A percentile compares a stretch with the other conserved stretches of the same genome.
phyloP scores from a whole-genome alignment of 73 alveolate species.

The Blepharisma japonicum region DNA sequence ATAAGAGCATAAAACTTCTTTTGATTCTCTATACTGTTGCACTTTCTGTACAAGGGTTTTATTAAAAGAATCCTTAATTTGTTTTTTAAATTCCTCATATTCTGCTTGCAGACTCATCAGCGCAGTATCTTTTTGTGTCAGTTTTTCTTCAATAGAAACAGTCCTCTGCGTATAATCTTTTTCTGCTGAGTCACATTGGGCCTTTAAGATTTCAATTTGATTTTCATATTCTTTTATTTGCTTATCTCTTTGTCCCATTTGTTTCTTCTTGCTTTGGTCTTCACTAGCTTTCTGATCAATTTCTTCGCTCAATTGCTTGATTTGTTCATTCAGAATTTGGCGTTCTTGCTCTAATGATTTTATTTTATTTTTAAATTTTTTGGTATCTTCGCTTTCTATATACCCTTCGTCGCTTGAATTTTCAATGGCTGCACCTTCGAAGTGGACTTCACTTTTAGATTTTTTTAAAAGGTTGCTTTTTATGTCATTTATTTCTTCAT shows the following conservation, averaged over 20 bases:
- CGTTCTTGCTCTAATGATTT: not conserved
- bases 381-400: not conserved
- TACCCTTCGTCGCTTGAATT: not conserved
- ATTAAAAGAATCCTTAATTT: slow-evolving; percentile 21
- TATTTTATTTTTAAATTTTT: not conserved
- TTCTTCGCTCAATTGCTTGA: not conserved
- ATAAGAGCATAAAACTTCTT: slow-evolving; percentile 14
- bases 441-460: not conserved
- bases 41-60: slow-evolving; percentile 9
- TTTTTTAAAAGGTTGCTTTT: not conserved
- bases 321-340: not conserved
- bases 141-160: slow-evolving; percentile 15
- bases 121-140: not conserved
- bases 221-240: not conserved
- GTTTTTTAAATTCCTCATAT: slow-evolving; percentile 25
- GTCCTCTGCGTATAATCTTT: slow-evolving; percentile 13
- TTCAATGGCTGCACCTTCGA: not conserved
- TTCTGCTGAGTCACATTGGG: not conserved
- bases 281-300: not conserved
- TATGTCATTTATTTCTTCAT: not conserved
- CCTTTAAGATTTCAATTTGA: not conserved
- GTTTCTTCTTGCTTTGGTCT: not conserved
- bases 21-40: slow-evolving; percentile 27
- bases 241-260: not conserved
- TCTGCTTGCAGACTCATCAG: slow-evolving; percentile 2